Base-by-base conservation (phyloP, 129 eudicot species). In the Arctium minus region DNA sequence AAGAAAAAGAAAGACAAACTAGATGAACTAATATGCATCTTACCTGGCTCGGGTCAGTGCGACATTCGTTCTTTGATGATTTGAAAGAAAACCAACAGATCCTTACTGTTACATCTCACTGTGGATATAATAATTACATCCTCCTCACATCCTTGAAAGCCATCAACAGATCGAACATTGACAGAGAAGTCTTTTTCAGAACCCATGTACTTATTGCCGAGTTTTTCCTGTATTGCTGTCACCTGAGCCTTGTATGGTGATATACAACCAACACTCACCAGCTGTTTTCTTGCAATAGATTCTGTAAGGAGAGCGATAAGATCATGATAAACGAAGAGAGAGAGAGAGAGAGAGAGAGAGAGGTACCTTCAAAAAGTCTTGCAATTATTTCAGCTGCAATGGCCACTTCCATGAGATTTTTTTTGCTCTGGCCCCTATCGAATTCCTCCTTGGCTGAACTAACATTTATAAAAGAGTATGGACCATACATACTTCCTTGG, bases 21-120 rank as follows among this genome's bases (percentile, higher is more conserved):
- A 22, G 62, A 15, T 42, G 6, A 6, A 22, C 17, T 3, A 18
- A 44, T 70, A 42, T 62, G 44, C 33, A 71, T 73, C 30, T 50
- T 87, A 94, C 98, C 94, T 87, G 18, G 97, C 97, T 53, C 97
- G 78, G 15, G 98, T 92, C 44, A 94, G 79, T 15, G 97, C 97
- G 35, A 94, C 97, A 86, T 90, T 94, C 1, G 93, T 37, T 78
- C 98, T 85, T 76, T 82, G 91, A 38, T 18, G 68, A 62, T 90
- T 82, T 18, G 87, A 77, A 37, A 92, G 91, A 60, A 94, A 94
- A 44, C 98, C 98, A 40, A 92, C 82, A 5, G 91, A 90, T 33
- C 97, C 95, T 75, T 85, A 0, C 32, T 62, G 40, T 94, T 92
- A 74, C 87, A 82, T 75, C 97, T 79, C 18, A 88, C 95, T 4